phyloP scores from a whole-genome alignment of 257 asterid species.

The Salvia rosmarinus region DNA sequence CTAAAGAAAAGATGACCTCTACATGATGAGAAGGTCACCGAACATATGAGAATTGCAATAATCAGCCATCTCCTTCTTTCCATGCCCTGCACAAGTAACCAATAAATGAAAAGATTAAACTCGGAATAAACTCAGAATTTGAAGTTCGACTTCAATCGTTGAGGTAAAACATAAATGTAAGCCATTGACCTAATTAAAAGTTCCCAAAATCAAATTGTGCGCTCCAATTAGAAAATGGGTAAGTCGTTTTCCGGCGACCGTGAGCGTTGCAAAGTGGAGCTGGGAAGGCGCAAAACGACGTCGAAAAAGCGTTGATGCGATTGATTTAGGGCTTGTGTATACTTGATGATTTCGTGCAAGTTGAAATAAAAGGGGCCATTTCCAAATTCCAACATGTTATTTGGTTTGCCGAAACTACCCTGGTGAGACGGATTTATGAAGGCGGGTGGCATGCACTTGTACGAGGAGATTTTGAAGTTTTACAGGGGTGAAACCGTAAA shows the following conservation, averaged over 20 bases:
- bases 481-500: conserved; percentile 17
- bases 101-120: not conserved
- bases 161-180: not conserved
- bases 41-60: conserved; percentile 37
- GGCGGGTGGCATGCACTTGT: not conserved
- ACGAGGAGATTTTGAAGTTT: not conserved
- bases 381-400: not conserved
- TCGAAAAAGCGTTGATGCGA: conserved; percentile 21
- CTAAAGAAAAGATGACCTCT: conserved; percentile 44
- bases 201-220: conserved; percentile 17
- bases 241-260: conserved; percentile 32
- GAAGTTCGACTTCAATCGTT: conserved; percentile 3
- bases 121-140: not conserved
- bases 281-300: conserved; percentile 44
- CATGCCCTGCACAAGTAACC: conserved; percentile 44
- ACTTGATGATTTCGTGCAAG: conserved; percentile 20
- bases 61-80: conserved; percentile 44
- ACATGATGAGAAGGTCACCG: conserved; percentile 47
- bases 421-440: not conserved
- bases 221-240: conserved; percentile 20
- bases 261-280: conserved; percentile 14
- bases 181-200: conserved; percentile 21
- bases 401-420: conserved; percentile 27
- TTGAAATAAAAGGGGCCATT: not conserved
- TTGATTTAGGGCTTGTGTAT: not conserved